Base-by-base conservation (phyloP, 2,329 filamentous ascomycete species). In the Ophiostoma tasmaniense region DNA sequence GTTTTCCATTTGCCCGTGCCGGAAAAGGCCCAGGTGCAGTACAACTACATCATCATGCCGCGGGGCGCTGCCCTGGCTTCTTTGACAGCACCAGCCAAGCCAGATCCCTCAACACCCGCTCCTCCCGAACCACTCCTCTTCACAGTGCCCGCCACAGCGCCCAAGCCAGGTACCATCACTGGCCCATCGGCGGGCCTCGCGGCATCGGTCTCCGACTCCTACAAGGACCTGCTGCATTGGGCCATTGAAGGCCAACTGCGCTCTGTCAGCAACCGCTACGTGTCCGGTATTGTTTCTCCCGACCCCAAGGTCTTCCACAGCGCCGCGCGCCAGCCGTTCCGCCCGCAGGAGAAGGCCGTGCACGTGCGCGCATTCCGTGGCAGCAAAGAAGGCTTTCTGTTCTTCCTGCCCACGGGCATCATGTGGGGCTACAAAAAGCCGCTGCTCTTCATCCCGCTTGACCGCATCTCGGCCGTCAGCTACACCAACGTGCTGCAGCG, bases 341-440 rank as follows among this genome's bases (percentile, higher is more conserved):
- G 87, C 35, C 86, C 85, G 0, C 81, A 80, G 67, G 88, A 90
- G 72, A 85, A 83, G 74, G 87, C 87, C 0, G 87, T 89, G 22
- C 87, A 89, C 73, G 84, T 90, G 62, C 87, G 85, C 73, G 88
- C 84, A 1, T 89, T 89, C 77, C 81, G 88, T 62, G 88, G 88
- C 25, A 87, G 84, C 70, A 90, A 90, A 75, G 88, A 90, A 70
- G 88, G 88, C 0, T 89, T 84, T 72, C 79, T 90, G 0, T 90
- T 89, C 74, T 89, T 90, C 75, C 78, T 90, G 20, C 83, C 87
- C 39, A 87, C 81, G 33, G 88, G 88, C 17, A 89, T 90, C 68
- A 76, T 90, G 8, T 90, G 87, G 87, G 87, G 82, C 0, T 90
- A 88, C 80, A 90, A 89, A 77, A 90, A 90, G 76, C 88, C 88